phyloP scores from a whole-genome alignment of 306 rosid genomes.

The Vigna hirtella region DNA sequence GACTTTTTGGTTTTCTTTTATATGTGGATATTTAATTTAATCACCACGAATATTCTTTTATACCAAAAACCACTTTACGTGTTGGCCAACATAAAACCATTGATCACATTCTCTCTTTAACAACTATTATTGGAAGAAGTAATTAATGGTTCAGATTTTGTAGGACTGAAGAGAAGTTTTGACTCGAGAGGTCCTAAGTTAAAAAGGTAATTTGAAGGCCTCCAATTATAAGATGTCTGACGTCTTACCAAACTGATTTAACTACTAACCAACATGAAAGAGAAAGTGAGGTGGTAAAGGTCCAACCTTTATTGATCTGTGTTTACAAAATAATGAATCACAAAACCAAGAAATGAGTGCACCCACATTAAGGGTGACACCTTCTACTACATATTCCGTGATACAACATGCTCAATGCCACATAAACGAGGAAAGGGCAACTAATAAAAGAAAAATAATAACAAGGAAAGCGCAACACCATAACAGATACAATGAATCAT shows the following conservation, averaged over 20 bases:
- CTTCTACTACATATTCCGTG: neutral
- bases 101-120: neutral
- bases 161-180: neutral
- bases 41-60: neutral
- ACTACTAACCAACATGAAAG: slow-evolving; percentile 34
- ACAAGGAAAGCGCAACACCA: slow-evolving; percentile 28
- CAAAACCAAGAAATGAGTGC: slow-evolving; percentile 17
- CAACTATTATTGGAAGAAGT: neutral
- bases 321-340: slow-evolving; percentile 9
- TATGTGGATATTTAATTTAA: neutral
- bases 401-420: slow-evolving; percentile 4
- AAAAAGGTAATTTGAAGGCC: neutral
- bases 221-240: slow-evolving; percentile 26
- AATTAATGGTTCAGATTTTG: neutral
- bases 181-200: neutral
- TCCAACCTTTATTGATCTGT: slow-evolving; percentile 24
- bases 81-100: neutral
- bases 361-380: slow-evolving; percentile 1
- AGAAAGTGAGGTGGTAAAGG: slow-evolving; percentile 18
- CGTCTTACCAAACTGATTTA: slow-evolving; percentile 41
- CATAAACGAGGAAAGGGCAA: slow-evolving; percentile 15
- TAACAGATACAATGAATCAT: slow-evolving; percentile 8
- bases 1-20: neutral
- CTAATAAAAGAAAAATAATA: no score
- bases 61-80: neutral